These are phyloP conservation scores for Fusarium neocosmosporiellum DNA, from an alignment of 2,329 filamentous ascomycete genomes.

Conservation along the genomic window DNA sequence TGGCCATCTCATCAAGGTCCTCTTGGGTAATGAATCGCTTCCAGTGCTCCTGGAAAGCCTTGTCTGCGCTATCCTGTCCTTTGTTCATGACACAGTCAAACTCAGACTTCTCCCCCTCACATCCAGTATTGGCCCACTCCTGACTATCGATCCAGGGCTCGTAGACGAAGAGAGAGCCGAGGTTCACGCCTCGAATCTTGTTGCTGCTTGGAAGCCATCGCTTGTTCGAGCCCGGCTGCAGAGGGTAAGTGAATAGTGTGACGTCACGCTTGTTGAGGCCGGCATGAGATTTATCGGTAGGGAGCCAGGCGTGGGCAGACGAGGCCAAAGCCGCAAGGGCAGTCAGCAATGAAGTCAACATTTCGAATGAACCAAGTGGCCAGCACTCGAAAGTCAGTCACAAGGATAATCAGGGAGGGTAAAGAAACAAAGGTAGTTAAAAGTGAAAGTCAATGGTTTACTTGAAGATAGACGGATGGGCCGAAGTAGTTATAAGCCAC, in stretches of 20 bases:
- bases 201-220: slow-evolving; percentile 24
- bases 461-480: neutral
- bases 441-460: neutral
- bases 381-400: neutral
- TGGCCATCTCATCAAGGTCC: slow-evolving; percentile 62
- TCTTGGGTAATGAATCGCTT: slow-evolving; percentile 59
- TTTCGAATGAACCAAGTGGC: slow-evolving; percentile 4
- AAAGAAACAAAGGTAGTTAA: neutral
- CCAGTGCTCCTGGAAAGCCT: slow-evolving; percentile 63
- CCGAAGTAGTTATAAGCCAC: neutral
- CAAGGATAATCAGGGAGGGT: neutral
- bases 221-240: neutral
- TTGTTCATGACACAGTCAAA: slow-evolving; percentile 64
- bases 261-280: slow-evolving; percentile 5
- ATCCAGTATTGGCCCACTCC: slow-evolving; percentile 62
- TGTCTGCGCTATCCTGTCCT: slow-evolving; percentile 59
- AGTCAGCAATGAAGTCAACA: slow-evolving; percentile 21
- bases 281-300: neutral
- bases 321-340: slow-evolving; percentile 25
- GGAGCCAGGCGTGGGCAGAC: slow-evolving; percentile 36
- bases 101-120: slow-evolving; percentile 57
- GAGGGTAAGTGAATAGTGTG: slow-evolving; percentile 12
- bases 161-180: slow-evolving; percentile 62
- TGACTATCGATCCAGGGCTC: slow-evolving; percentile 64
- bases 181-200: slow-evolving; percentile 67